Conservation (phyloP, 2,329 filamentous ascomycete species). For the Ceratocystis diversiconidia region DNA sequence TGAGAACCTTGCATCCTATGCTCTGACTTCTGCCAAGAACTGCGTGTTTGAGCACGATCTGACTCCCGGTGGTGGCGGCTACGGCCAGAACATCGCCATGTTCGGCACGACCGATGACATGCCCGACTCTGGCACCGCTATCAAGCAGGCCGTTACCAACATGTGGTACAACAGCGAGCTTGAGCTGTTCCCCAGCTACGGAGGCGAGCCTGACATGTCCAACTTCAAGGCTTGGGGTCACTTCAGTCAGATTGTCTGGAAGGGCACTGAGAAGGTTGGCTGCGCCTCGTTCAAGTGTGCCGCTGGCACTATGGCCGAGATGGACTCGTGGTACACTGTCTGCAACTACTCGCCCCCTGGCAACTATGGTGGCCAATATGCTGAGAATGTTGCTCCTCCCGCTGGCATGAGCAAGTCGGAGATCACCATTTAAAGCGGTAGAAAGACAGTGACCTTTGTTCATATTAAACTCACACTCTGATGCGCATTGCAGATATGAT, state of each 20-base stretch:
- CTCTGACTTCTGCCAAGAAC: conserved; percentile 44
- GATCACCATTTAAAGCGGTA: conserved; percentile 23
- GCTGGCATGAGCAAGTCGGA: conserved; percentile 21
- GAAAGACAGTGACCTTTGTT: not conserved
- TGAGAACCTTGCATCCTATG: conserved; percentile 46
- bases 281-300: conserved; percentile 58
- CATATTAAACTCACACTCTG: not conserved
- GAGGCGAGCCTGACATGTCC: conserved; percentile 42
- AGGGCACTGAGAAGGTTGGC: conserved; percentile 27
- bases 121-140: conserved; percentile 29
- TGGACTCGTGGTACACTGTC: conserved; percentile 60
- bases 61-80: conserved; percentile 47
- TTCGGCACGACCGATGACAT: conserved; percentile 32
- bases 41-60: conserved; percentile 66
- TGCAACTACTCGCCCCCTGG: conserved; percentile 74
- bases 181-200: conserved; percentile 44
- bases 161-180: conserved; percentile 83
- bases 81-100: conserved; percentile 87
- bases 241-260: conserved; percentile 33
- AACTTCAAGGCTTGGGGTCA: conserved; percentile 52
- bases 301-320: conserved; percentile 30
- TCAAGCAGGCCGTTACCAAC: conserved; percentile 58
- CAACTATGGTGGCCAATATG: conserved; percentile 43
- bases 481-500: not conserved
- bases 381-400: conserved; percentile 34